Base-by-base conservation (phyloP, 768 basidiomycete genomes). In the Russula olivacea region DNA sequence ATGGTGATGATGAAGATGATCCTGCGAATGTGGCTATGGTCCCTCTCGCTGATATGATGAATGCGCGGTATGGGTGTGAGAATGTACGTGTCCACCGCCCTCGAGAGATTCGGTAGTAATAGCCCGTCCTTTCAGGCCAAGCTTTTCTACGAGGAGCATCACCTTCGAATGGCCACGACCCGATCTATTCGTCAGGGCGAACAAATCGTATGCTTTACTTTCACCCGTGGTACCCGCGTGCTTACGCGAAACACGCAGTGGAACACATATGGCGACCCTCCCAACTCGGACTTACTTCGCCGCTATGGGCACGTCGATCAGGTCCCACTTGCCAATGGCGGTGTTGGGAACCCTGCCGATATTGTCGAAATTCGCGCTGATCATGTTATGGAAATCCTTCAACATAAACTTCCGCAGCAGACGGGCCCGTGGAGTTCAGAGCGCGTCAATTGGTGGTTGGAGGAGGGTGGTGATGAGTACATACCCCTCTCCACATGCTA, bases 1-100 rank as follows among this genome's bases (percentile, higher is more conserved):
- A 81, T 4, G 12, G 21, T 36, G 81, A 84, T 4, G 83, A 83
- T 21, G 82, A 84, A 3, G 81, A 84, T 5, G 81, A 84, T 61
- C 75, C 82, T 7, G 79, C 80, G 11, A 84, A 89, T 65, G 84
- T 91, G 11, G 85, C 89, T 3, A 94, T 98, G 93, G 89, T 98
- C 4, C 95, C 96, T 0, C 85, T 98, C 77, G 97, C 97, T 3
- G 97, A 99, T 74, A 85, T 98, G 77, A 77, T 99, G 54, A 99
- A 99, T 70, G 97, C 96, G 12, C 82, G 86, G 58, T 91, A 84
- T 72, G 87, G 83, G 9, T 82, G 82, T 43, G 89, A 93, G 72
- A 98, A 98, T 66, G 94, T 93, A 69, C 65, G 86, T 73, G 25
- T 49, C 47, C 14, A 28, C 6, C 17, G 3, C 32, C n/a, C 9